A percentile compares a stretch with the other conserved stretches of the same genome.
Conservation (phyloP, 1,139 yeast species). For the Eremothecium cymbalariae region DNA sequence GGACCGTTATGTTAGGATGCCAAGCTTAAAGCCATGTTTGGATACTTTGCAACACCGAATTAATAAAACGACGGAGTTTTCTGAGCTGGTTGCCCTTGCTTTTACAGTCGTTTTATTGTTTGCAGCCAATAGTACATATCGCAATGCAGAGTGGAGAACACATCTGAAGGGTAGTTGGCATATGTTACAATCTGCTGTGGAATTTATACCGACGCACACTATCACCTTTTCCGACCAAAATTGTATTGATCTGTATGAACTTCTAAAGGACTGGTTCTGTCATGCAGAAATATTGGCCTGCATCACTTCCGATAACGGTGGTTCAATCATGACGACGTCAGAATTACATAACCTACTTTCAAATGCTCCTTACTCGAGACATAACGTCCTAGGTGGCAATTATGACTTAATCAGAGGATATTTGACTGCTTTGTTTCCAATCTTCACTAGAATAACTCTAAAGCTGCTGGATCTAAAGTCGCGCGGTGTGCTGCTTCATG, state of each 20-base stretch:
- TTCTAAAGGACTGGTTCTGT: slow-evolving; percentile 11
- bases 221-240: slow-evolving; percentile 1
- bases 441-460: slow-evolving; percentile 6
- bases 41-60: slow-evolving; percentile 8
- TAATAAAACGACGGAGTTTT: slow-evolving; percentile 6
- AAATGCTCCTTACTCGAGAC: slow-evolving; percentile 7
- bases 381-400: slow-evolving; percentile 7
- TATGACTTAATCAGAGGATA: slow-evolving; percentile 11
- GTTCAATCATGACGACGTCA: slow-evolving; percentile 7
- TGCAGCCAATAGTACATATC: slow-evolving; percentile 9
- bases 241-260: slow-evolving; percentile 7
- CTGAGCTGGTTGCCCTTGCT: slow-evolving; percentile 9
- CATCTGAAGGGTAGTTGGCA: slow-evolving; percentile 10
- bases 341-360: slow-evolving; percentile 8
- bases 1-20: slow-evolving; percentile 13
- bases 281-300: slow-evolving; percentile 12
- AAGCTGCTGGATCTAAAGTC: slow-evolving; percentile 8
- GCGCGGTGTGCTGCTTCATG: slow-evolving; percentile 7
- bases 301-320: slow-evolving; percentile 14
- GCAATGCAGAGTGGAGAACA: slow-evolving; percentile 11
- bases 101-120: slow-evolving; percentile 10
- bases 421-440: slow-evolving; percentile 8
- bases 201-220: slow-evolving; percentile 5
- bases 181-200: slow-evolving; percentile 6
- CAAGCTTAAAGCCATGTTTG: slow-evolving; percentile 11